A percentile compares a stretch with the other conserved stretches of the same genome.
Conservation (phyloP, 441 rosid genomes). For the Breynia disticha region DNA sequence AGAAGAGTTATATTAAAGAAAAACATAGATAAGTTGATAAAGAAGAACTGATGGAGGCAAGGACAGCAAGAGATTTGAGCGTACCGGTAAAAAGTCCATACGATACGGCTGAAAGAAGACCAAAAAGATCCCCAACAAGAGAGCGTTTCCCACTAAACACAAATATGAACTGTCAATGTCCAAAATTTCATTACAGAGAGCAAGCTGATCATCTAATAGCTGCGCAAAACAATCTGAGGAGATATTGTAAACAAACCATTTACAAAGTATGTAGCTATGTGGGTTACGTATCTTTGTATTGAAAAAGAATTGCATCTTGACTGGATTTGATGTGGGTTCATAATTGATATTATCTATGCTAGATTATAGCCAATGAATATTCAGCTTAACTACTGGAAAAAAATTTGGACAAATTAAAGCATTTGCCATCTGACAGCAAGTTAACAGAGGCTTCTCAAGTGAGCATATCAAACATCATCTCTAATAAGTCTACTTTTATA, state of each 20-base stretch:
- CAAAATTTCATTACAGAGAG: conserved; percentile 17
- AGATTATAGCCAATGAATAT: too few species aligned
- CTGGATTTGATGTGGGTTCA: too few species aligned
- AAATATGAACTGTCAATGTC: conserved; percentile 46
- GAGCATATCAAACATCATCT: too few species aligned
- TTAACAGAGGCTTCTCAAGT: too few species aligned
- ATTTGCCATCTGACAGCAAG: too few species aligned
- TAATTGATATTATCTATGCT: too few species aligned
- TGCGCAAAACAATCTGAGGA: conserved; percentile 5
- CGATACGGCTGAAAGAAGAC: conserved; percentile 89
- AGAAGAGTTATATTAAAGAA: conserved; percentile 16
- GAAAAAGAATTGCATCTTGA: too few species aligned
- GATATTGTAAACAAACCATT: background rate
- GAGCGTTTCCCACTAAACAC: conserved; percentile 76
- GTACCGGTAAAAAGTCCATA: conserved; percentile 94
- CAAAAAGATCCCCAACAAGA: conserved; percentile 85
- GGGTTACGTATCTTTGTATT: background rate
- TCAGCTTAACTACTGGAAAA: too few species aligned
- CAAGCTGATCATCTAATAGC: conserved; percentile 11
- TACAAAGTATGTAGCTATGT: conserved; percentile 5
- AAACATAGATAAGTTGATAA: conserved; percentile 2
- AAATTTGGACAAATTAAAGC: too few species aligned
- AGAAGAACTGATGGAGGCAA: background rate
- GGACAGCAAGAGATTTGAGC: conserved; percentile 4
- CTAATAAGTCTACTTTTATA: too few species aligned